Percentiles rank a stretch among this genome's conserved stretches.
These are phyloP conservation scores for Ramularia endophylla DNA, from an alignment of 2,329 filamentous ascomycete genomes.

Conservation along the genomic window DNA sequence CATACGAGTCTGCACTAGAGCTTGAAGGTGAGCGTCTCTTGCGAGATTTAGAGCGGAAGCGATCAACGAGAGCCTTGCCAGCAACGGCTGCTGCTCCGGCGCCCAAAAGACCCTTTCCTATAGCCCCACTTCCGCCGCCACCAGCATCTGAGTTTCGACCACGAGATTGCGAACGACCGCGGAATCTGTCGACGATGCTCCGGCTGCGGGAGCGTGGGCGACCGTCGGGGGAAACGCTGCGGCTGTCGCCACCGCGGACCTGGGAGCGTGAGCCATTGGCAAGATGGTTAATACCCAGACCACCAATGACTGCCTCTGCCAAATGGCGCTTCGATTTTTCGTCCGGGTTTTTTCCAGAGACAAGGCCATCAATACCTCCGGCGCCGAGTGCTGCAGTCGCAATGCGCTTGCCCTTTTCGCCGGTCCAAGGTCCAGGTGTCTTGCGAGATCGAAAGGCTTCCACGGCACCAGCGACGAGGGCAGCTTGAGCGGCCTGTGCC, in stretches of 20 bases:
- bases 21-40: conserved; percentile 41
- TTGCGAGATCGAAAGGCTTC: conserved; percentile 90
- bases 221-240: conserved; percentile 34
- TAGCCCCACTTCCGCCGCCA: conserved; percentile 40
- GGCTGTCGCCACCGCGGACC: conserved; percentile 44
- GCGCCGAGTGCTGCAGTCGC: conserved; percentile 81
- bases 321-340: conserved; percentile 75
- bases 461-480: conserved; percentile 79
- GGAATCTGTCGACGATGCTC: conserved; percentile 44
- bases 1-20: conserved; percentile 47
- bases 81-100: conserved; percentile 46
- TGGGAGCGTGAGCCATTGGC: conserved; percentile 72
- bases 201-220: conserved; percentile 58
- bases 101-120: conserved; percentile 44
- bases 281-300: conserved; percentile 77
- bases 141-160: conserved; percentile 31
- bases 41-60: conserved; percentile 49
- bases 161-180: conserved; percentile 48
- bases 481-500: conserved; percentile 81
- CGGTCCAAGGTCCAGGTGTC: conserved; percentile 82
- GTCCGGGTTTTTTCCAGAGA: conserved; percentile 57
- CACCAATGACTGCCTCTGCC: conserved; percentile 80
- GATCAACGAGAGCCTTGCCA: conserved; percentile 49
- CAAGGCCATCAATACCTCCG: conserved; percentile 74
- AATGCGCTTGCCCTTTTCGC: conserved; percentile 85